phyloP scores from a whole-genome alignment of 1,139 yeast genomes.

The Magnusiomyces suaveolens region DNA sequence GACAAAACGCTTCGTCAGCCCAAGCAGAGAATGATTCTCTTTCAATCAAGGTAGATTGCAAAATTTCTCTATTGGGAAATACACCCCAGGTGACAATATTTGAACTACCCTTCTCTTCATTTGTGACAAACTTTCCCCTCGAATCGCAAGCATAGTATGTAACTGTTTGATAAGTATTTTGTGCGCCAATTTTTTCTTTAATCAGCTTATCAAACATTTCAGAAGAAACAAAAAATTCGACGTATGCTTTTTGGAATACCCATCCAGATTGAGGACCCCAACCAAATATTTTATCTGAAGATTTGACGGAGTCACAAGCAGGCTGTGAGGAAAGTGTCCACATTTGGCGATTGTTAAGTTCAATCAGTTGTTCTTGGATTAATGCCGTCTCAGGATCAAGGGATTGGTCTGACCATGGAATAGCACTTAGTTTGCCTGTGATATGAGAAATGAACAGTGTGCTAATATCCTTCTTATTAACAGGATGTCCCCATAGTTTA shows the following conservation, averaged over 20 bases:
- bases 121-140: slow-evolving; percentile 49
- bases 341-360: slow-evolving; percentile 62
- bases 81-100: slow-evolving; percentile 96
- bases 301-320: slow-evolving; percentile 60
- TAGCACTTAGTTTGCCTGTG: slow-evolving; percentile 60
- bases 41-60: slow-evolving; percentile 83
- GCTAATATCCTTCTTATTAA: slow-evolving; percentile 51
- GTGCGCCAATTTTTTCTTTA: slow-evolving; percentile 36
- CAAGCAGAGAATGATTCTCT: slow-evolving; percentile 83
- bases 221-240: slow-evolving; percentile 72
- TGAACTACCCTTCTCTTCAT: slow-evolving; percentile 42
- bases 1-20: slow-evolving; percentile 86
- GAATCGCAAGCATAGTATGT: slow-evolving; percentile 67
- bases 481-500: slow-evolving; percentile 78
- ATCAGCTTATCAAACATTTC: slow-evolving; percentile 57
- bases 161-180: slow-evolving; percentile 34
- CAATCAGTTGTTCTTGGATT: slow-evolving; percentile 82
- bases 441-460: slow-evolving; percentile 64
- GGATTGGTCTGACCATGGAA: slow-evolving; percentile 89
- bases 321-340: slow-evolving; percentile 95
- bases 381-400: slow-evolving; percentile 82
- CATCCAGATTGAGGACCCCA: slow-evolving; percentile 92
- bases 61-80: slow-evolving; percentile 75
- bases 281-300: slow-evolving; percentile 81
- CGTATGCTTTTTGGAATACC: slow-evolving; percentile 88